Conservation (phyloP, 2,329 filamentous ascomycete species). For the Onygenales sp. region DNA sequence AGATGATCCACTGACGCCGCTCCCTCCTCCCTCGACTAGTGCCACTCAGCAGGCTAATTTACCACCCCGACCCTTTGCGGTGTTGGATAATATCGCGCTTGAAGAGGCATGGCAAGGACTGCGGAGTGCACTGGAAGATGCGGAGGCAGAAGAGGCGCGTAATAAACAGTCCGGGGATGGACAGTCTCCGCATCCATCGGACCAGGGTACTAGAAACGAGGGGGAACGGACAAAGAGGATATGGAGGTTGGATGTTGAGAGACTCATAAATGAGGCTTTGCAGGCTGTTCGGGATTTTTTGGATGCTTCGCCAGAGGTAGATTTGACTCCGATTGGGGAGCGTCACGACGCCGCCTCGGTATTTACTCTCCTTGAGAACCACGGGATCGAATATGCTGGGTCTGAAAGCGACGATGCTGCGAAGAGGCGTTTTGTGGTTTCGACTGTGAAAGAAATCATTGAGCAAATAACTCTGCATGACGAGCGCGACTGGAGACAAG, state of each 20-base stretch:
- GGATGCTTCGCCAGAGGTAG: background rate
- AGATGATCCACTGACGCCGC: conserved; percentile 75
- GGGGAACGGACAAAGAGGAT: background rate
- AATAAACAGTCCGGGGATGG: background rate
- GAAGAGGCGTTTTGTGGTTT: background rate
- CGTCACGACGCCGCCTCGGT: background rate
- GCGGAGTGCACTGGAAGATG: conserved; percentile 11
- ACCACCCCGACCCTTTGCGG: conserved; percentile 67
- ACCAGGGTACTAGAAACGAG: background rate
- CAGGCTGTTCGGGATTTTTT: background rate
- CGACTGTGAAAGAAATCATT: background rate
- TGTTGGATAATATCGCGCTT: conserved; percentile 67
- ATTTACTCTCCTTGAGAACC: background rate
- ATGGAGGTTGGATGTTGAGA: background rate
- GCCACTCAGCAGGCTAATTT: conserved; percentile 45
- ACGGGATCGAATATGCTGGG: background rate
- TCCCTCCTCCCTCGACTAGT: conserved; percentile 43
- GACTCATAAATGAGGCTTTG: background rate
- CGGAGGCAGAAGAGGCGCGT: conserved; percentile 7
- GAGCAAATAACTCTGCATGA: background rate
- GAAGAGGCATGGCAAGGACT: conserved; percentile 68
- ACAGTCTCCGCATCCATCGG: too few relatives aligned
- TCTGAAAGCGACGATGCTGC: background rate
- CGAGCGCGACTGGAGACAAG: background rate
- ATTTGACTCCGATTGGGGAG: background rate